Conservation (phyloP, 2,329 filamentous ascomycete genomes). For the Immersiporthe knoxdaviesiana region DNA sequence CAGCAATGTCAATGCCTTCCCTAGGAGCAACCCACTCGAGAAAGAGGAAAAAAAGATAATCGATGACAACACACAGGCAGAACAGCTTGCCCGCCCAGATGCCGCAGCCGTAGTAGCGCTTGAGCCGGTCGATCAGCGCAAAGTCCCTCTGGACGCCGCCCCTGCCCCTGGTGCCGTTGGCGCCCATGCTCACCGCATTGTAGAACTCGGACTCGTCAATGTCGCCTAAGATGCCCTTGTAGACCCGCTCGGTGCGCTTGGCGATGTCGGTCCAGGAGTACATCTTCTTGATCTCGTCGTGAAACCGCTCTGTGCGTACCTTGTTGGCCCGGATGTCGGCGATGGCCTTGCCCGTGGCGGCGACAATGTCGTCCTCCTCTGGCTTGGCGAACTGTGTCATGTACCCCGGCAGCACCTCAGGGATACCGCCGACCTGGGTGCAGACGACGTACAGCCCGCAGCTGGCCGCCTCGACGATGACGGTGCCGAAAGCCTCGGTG, state of each 20-base stretch:
- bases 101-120: constrained; percentile 96
- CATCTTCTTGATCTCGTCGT: constrained; percentile 97
- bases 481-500: constrained; percentile 96
- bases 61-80: constrained; percentile 89
- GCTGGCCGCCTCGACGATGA: constrained; percentile 94
- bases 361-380: constrained; percentile 92
- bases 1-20: constrained; percentile 83
- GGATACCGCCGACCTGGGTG: constrained; percentile 94
- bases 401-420: constrained; percentile 90
- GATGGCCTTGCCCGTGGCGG: constrained; percentile 87
- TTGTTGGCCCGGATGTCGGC: constrained; percentile 81
- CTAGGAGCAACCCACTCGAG: constrained; percentile 87
- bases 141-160: constrained; percentile 76
- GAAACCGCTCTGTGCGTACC: constrained; percentile 89
- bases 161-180: constrained; percentile 52
- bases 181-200: constrained; percentile 68
- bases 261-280: constrained; percentile 98
- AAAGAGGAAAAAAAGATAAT: constrained; percentile 88
- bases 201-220: constrained; percentile 88
- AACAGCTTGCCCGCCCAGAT: constrained; percentile 99
- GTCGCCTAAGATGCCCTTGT: constrained; percentile 88
- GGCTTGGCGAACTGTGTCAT: constrained; percentile 98
- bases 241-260: constrained; percentile 89
- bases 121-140: constrained; percentile 89
- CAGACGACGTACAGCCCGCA: constrained; percentile 97